Conservation (phyloP, 768 basidiomycete genomes). For the Atractiella rhizophila region DNA sequence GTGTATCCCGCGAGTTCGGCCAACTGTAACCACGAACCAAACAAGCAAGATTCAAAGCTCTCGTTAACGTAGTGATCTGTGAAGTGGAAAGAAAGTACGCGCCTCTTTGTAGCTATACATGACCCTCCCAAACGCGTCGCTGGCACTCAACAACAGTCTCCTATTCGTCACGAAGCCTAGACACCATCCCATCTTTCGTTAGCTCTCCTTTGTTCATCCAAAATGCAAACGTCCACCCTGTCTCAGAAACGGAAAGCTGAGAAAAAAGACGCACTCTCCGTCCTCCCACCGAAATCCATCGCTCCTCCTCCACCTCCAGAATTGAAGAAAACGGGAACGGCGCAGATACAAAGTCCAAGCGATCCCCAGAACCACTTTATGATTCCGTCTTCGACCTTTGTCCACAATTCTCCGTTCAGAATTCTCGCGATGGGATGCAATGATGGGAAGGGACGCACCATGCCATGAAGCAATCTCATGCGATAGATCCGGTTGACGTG, state of each 20-base stretch:
- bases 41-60: no score
- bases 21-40: no score
- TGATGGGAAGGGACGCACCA: conserved; percentile 25
- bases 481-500: conserved; percentile 60
- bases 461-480: conserved; percentile 67
- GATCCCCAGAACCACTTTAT: conserved; percentile 90
- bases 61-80: no score
- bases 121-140: conserved; percentile 78
- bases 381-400: conserved; percentile 38
- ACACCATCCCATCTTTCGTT: no score
- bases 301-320: conserved; percentile 38
- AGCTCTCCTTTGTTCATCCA: no score
- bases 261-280: conserved; percentile 48
- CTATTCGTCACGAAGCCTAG: conserved; percentile 85
- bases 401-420: background rate
- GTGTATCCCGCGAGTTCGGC: conserved; percentile 91
- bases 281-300: conserved; percentile 55
- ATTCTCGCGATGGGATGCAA: no score
- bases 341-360: conserved; percentile 71
- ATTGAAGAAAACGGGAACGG: conserved; percentile 77
- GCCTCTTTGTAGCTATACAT: conserved; percentile 93
- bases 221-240: background rate
- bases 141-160: conserved; percentile 13
- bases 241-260: background rate
- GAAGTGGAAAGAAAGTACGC: no score